Base-by-base conservation (phyloP, 306 rosid species). In the Fragaria iinumae region DNA sequence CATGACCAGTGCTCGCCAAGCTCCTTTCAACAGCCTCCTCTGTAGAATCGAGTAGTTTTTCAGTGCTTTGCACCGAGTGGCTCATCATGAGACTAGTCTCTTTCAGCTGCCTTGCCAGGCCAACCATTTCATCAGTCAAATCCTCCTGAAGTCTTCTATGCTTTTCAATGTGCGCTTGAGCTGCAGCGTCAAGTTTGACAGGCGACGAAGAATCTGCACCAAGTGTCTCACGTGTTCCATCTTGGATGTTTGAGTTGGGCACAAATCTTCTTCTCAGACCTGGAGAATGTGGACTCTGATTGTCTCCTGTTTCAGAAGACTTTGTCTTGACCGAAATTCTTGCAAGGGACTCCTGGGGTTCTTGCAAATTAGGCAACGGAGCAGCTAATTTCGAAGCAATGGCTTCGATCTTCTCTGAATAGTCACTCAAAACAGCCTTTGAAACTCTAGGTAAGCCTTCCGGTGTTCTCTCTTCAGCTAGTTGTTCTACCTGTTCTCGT, bases 121-220 rank as follows among this genome's bases (percentile, higher is more conserved):
- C 92, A 78, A 95, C 97, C 97, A 95, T 92, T 87, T 95, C 97
- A 74, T 89, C 97, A 0, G 99, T 92, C 90, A 95, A 88, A 87
- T 88, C 97, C 41, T 95, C 99, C 81, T 95, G 99, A 82, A 95
- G 96, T 85, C 73, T 88, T 82, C 97, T 90, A 89, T 90, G 99
- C 67, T 92, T 95, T 73, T 90, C 93, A 48, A 95, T 90, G 80
- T 88, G 97, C 50, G 84, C 83, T 43, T 86, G 88, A 80, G 90
- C 91, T 8, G 80, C 80, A 63, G 92, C 89, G 88, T 92, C 98
- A 52, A 95, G 80, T 80, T 92, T 92, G 80, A 92, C 86, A 78
- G 91, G 82, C 36, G 90, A 62, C 14, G 83, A 82, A 39, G 83
- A 85, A 77, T 86, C 90, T 74, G 63, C 77, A 73, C 81, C 84